Conservation (phyloP, 108 stramenopile species). For the Cylindrotheca closterium region DNA sequence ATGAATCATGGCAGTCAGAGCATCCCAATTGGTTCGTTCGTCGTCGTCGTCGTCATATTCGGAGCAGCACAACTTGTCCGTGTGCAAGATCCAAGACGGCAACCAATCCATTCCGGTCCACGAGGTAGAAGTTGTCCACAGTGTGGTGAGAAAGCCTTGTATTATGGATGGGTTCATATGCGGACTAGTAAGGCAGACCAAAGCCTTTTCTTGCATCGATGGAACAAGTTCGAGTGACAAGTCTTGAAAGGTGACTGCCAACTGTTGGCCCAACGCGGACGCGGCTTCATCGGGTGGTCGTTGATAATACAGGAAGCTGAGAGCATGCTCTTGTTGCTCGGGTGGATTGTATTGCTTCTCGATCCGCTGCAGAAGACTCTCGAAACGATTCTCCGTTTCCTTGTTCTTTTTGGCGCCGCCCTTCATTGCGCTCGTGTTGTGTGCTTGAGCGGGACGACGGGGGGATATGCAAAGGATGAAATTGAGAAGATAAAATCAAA, state of each 20-base stretch:
- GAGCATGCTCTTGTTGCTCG: constrained; percentile 2
- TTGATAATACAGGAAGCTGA: background rate
- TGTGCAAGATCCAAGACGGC: constrained; percentile 28
- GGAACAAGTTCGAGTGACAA: background rate
- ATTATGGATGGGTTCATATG: constrained; percentile 14
- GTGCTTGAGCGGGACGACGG: too few relatives aligned
- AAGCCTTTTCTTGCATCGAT: constrained; percentile 20
- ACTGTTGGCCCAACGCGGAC: constrained; percentile 24
- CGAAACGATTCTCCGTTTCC: constrained; percentile 22
- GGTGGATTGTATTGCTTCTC: constrained; percentile 2
- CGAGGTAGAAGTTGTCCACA: background rate
- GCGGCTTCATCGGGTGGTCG: constrained; percentile 36
- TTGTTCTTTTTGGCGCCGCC: background rate
- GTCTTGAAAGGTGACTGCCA: constrained; percentile 21
- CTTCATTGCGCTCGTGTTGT: background rate
- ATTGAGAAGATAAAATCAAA: too few relatives aligned
- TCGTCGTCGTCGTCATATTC: constrained; percentile 4
- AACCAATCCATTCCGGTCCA: constrained; percentile 26
- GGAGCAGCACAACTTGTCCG: constrained; percentile 10
- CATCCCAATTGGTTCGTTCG: constrained; percentile 1
- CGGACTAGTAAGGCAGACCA: constrained; percentile 11
- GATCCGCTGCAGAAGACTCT: constrained; percentile 24
- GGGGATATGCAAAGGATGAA: too few relatives aligned
- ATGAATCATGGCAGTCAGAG: background rate
- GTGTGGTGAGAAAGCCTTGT: constrained; percentile 14